Base-by-base conservation (phyloP, 495 filamentous ascomycete species). In the Aspergillus mulundensis region DNA sequence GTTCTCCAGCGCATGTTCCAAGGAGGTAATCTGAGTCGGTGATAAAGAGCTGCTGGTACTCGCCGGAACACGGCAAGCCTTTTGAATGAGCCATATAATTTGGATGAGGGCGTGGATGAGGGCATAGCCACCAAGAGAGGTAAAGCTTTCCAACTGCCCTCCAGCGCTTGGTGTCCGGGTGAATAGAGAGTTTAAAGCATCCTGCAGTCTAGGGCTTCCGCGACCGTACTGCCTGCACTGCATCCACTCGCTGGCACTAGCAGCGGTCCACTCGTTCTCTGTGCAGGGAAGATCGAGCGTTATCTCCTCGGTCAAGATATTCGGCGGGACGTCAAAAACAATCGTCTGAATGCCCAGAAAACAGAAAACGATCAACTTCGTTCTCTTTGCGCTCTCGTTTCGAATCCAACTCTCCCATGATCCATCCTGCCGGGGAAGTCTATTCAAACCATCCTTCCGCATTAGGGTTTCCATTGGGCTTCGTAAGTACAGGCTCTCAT, bases 31-130 rank as follows among this genome's bases (percentile, higher is more conserved):
- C 28, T 85, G 80, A 3, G 82, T 72, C 2, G 76, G 70, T 10
- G 76, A 78, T 20, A 84, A 59, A 0, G 77, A 76, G 21, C 77
- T 65, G 24, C 71, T 63, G 2, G 71, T 73, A 24, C 77, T 81
- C 0, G 72, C 66, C 0, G 77, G 61, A 0, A 77, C 38, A 59
- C 71, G 49, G 0, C 76, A 80, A 4, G 82, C 79, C 57, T 88
- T 82, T 45, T 84, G 85, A 32, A 85, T 72, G 15, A 86, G 54
- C 66, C 83, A 88, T 23, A 89, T 87, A 43, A 87, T 82, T 58
- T 89, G 86, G 14, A 87, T 76, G 49, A 89, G 67, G 0, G 84
- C 85, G 58, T 86, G 81, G 34, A 89, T 87, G 5, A 88, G 77
- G 5, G 85, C 77, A 56, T 87, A 87, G 56, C 84, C 84, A 15